Base-by-base conservation (phyloP, 2,329 filamentous ascomycete species). In the Penicillium sp. region DNA sequence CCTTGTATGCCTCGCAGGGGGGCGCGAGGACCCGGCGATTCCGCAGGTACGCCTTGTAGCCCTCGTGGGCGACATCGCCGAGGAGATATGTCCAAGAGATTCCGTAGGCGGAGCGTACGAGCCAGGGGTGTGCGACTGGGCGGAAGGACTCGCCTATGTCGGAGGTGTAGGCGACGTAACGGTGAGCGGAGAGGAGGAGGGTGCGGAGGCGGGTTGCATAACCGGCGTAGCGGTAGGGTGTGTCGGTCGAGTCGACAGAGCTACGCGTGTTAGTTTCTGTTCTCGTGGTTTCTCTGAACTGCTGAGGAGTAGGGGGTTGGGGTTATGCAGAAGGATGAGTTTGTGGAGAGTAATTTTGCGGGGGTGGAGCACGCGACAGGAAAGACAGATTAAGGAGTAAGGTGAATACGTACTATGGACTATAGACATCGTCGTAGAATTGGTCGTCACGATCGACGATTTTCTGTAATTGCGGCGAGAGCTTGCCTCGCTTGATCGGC, bases 111-210 rank as follows among this genome's bases (percentile, higher is more conserved):
- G 87, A 83, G 62, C 90, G 87, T 11, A 99, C 90, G 3, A 96
- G 80, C 71, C 85, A 88, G 0, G 93, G 94, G 74, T 97, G 93
- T 4, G 94, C 93, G 45, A 99, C 86, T 0, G 95, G 95, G 2
- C 95, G 88, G 79, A 99, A 99, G 0, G 91, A 96, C 78, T 99
- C 95, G 75, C 95, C 95, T 66, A 99, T 94, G 72, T 98, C 94
- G 21, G 90, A 93, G 0, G 95, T 98, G 77, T 99, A 99, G 60
- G 95, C 95, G 53, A 99, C 93, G 73, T 99, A 99, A 72, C 95
- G 90, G 73, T 98, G 95, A 4, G 93, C 93, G 17, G 91, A 92
- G 69, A 93, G 83, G 72, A 99, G 88, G 68, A 98, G 91, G 7
- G 93, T 97, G 64, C 92, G 89, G 65, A 95, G 81, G 53, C 95